phyloP scores from a whole-genome alignment of 805 yeast genomes.

The Candida piceae region DNA sequence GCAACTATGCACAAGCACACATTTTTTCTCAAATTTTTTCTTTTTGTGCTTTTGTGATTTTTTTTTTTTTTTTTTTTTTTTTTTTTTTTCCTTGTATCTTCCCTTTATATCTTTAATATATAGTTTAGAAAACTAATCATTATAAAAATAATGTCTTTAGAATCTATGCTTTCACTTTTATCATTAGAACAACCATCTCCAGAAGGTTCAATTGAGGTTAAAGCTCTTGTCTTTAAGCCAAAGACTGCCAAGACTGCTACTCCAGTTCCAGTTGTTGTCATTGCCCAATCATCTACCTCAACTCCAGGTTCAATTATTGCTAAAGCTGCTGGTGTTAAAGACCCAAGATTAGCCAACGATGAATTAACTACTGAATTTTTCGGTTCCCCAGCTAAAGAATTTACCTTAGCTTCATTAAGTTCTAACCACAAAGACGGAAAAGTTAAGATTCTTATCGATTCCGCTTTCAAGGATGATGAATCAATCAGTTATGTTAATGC shows the following conservation, averaged over 20 bases:
- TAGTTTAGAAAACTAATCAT: too few species aligned
- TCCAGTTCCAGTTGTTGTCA: conserved; percentile 74
- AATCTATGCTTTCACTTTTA: conserved; percentile 60
- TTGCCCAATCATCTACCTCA: conserved; percentile 65
- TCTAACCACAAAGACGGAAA: conserved; percentile 45
- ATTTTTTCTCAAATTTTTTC: background rate
- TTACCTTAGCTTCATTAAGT: conserved; percentile 50
- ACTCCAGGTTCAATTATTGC: conserved; percentile 69
- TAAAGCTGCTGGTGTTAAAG: conserved; percentile 64
- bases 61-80: too few species aligned
- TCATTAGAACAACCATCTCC: conserved; percentile 53
- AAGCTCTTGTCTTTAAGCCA: conserved; percentile 84
- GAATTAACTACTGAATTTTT: conserved; percentile 68
- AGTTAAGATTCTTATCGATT: conserved; percentile 56
- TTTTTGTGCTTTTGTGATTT: background rate
- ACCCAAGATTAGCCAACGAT: conserved; percentile 83
- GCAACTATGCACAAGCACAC: too few species aligned
- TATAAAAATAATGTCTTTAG: conserved; percentile 77
- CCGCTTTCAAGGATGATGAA: conserved; percentile 38
- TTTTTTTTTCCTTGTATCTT: too few species aligned
- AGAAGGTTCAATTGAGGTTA: conserved; percentile 51
- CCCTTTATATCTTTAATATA: background rate
- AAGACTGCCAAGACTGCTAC: conserved; percentile 79
- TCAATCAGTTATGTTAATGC: conserved; percentile 37
- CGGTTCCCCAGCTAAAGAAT: conserved; percentile 52